These are phyloP conservation scores for Cryptococcus sp. DNA, from an alignment of 1,284 basidiomycete genomes.

Conservation along the genomic window DNA sequence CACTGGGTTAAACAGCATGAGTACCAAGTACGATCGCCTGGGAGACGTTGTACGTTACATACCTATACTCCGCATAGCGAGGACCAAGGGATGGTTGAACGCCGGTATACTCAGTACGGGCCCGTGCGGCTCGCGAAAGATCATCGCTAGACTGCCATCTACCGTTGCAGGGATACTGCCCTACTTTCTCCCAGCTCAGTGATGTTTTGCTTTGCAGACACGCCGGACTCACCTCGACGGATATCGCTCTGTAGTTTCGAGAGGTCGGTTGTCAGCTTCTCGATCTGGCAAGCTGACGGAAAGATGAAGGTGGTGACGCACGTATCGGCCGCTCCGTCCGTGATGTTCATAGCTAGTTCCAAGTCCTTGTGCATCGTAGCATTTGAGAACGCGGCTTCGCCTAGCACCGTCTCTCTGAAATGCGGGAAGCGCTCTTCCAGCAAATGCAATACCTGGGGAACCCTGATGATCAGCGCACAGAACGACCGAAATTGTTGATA, in stretches of 20 bases:
- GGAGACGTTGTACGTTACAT: conserved; percentile 1
- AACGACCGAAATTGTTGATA: neutral
- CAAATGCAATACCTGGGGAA: conserved; percentile 14
- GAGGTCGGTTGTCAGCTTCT: neutral
- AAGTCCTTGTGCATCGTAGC: conserved; percentile 18
- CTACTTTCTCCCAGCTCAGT: conserved; percentile 3
- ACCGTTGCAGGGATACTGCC: conserved; percentile 31
- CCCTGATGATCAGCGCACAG: neutral
- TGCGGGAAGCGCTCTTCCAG: conserved; percentile 22
- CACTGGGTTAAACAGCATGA: conserved; percentile 13
- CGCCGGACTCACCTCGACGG: conserved; percentile 20
- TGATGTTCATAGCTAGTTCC: conserved; percentile 16
- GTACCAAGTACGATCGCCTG: neutral
- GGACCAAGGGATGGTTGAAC: conserved; percentile 39
- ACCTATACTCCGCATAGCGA: conserved; percentile 37
- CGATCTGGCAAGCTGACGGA: no score
- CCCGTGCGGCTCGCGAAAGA: conserved; percentile 36
- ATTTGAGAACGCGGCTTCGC: conserved; percentile 24
- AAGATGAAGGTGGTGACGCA: conserved; percentile 5
- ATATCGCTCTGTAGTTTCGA: conserved; percentile 20
- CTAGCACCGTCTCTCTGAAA: conserved; percentile 14
- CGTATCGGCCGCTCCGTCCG: conserved; percentile 29
- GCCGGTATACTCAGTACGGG: conserved; percentile 38
- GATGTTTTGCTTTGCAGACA: neutral
- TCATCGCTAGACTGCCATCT: conserved; percentile 28